These are phyloP conservation scores for Suhomyces emberorum DNA, from an alignment of 805 yeast species.

Conservation along the genomic window DNA sequence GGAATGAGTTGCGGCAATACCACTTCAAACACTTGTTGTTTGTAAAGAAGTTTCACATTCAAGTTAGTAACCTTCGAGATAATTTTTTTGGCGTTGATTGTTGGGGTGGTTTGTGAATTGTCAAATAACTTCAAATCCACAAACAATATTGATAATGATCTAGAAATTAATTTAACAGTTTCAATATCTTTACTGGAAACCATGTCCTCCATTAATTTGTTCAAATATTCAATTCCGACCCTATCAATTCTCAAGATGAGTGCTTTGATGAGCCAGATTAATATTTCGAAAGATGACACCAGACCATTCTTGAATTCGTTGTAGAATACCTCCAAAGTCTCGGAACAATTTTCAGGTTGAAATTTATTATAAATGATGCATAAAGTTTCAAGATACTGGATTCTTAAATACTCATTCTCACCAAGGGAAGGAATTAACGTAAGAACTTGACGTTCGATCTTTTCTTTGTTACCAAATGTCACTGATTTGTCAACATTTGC, in stretches of 20 bases:
- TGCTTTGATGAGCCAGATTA: slow-evolving; percentile 73
- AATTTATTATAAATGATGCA: slow-evolving; percentile 53
- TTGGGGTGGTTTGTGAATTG: slow-evolving; percentile 29
- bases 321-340: background rate
- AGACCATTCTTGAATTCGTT: slow-evolving; percentile 1
- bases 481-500: slow-evolving; percentile 50
- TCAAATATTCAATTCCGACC: slow-evolving; percentile 22
- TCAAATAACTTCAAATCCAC: slow-evolving; percentile 63
- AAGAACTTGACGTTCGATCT: slow-evolving; percentile 9
- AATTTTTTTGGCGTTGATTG: slow-evolving; percentile 21
- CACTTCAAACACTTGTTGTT: slow-evolving; percentile 71
- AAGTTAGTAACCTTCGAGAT: slow-evolving; percentile 50
- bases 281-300: slow-evolving; percentile 43
- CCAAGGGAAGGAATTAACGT: slow-evolving; percentile 8
- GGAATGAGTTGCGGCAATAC: slow-evolving; percentile 54
- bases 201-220: slow-evolving; percentile 22
- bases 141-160: slow-evolving; percentile 60
- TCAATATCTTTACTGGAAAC: slow-evolving; percentile 26
- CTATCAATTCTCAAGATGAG: slow-evolving; percentile 56
- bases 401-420: slow-evolving; percentile 33
- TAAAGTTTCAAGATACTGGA: slow-evolving; percentile 56
- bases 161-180: slow-evolving; percentile 34
- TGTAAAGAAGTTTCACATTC: slow-evolving; percentile 65
- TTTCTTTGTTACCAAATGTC: slow-evolving; percentile 2
- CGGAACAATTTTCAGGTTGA: background rate